A percentile compares a stretch with the other conserved stretches of the same genome.
phyloP scores from a whole-genome alignment of 345 rosid species.

The Noccaea bulbosa region DNA sequence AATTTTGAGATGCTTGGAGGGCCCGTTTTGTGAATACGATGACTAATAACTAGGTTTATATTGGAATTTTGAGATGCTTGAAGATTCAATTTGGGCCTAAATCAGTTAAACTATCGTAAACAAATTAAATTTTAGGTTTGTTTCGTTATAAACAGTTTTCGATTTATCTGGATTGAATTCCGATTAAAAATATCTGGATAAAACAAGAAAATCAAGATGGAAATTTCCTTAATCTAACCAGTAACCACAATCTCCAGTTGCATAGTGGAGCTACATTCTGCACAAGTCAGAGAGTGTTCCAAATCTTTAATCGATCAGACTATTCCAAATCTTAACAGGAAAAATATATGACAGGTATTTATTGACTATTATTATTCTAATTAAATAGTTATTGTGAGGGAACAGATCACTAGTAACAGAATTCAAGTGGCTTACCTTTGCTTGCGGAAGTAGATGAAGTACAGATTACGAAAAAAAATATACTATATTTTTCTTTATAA shows the following conservation, averaged over 20 bases:
- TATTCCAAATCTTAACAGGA: neutral
- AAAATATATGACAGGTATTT: constrained; percentile 21
- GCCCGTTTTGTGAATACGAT: neutral
- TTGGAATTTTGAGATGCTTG: too few relatives aligned
- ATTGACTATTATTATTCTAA: constrained; percentile 3
- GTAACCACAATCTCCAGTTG: neutral
- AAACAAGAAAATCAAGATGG: neutral
- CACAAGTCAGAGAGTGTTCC: neutral
- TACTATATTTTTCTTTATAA: neutral
- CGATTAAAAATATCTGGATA: neutral
- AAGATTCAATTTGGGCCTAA: too few relatives aligned
- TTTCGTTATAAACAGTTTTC: neutral
- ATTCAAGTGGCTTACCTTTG: constrained; percentile 46
- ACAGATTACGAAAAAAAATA: constrained; percentile 32
- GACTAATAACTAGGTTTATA: too few relatives aligned
- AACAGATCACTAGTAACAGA: constrained; percentile 43
- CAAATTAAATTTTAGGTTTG: neutral
- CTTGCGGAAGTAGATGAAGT: constrained; percentile 46
- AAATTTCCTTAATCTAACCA: too few relatives aligned
- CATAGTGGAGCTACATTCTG: neutral
- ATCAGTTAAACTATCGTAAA: too few relatives aligned
- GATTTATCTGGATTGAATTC: neutral
- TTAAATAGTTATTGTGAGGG: constrained; percentile 17
- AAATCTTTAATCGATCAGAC: neutral
- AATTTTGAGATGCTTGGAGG: neutral